Evolutionary conservation across 2,329 filamentous ascomycete genomes (phyloP).

Genomic region (Penicillium sp.): DNA sequence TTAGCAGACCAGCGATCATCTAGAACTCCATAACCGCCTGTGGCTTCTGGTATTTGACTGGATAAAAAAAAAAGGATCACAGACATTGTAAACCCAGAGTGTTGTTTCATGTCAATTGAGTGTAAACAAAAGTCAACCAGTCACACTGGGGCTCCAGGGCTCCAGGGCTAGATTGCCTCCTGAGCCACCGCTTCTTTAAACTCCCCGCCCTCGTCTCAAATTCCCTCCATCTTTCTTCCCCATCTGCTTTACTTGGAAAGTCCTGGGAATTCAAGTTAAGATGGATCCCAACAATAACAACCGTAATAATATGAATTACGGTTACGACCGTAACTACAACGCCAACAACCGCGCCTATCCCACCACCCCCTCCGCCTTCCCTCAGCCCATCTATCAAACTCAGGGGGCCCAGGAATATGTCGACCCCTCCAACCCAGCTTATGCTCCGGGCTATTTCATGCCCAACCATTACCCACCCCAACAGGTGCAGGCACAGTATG

Average conservation of each 20-base stretch:
- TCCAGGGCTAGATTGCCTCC: conserved; percentile 20
- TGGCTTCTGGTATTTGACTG: not conserved
- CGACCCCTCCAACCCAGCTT: conserved; percentile 47
- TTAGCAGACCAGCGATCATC: not conserved
- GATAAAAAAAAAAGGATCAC: not conserved
- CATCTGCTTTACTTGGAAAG: conserved; percentile 7
- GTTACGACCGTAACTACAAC: conserved; percentile 62
- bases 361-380: conserved; percentile 92
- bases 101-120: conserved; percentile 1
- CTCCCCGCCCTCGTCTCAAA: conserved; percentile 9
- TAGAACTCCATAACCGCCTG: no score
- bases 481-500: conserved; percentile 45
- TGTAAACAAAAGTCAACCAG: conserved; percentile 4
- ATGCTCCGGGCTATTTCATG: conserved; percentile 59
- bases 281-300: conserved; percentile 54
- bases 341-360: conserved; percentile 70
- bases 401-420: conserved; percentile 62
- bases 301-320: conserved; percentile 49
- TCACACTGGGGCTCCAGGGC: not conserved
- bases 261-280: conserved; percentile 31
- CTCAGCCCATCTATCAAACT: conserved; percentile 76
- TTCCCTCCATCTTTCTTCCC: conserved; percentile 5
- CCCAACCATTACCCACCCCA: conserved; percentile 58
- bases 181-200: conserved; percentile 33
- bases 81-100: not conserved